Percentiles rank a stretch among this genome's conserved stretches.
Conservation (phyloP, 2,329 filamentous ascomycete genomes). For the Xylariaceae sp. region DNA sequence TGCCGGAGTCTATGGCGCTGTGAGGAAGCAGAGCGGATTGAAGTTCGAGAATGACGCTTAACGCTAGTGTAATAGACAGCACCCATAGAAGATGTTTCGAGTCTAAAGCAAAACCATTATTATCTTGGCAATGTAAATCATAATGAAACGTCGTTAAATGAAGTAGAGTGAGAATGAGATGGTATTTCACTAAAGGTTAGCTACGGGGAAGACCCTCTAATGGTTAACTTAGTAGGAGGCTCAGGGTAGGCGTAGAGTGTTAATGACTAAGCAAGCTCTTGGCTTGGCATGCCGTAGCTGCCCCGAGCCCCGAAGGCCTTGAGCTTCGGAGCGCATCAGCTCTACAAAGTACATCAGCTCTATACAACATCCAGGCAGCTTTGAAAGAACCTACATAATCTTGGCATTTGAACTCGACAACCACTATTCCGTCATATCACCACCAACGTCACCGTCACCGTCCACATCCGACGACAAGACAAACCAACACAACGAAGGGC, state of each 20-base stretch:
- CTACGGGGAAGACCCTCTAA: too few relatives aligned
- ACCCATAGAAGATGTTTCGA: too few relatives aligned
- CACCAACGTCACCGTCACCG: not conserved
- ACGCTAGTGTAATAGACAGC: too few relatives aligned
- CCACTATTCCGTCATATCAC: conserved; percentile 2
- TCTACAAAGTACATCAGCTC: not conserved
- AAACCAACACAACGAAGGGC: not conserved
- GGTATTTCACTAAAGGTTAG: too few relatives aligned
- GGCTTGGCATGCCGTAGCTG: conserved; percentile 9
- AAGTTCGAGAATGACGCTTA: conserved; percentile 69
- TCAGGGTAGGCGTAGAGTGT: not conserved
- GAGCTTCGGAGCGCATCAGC: not conserved
- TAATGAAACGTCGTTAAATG: too few relatives aligned
- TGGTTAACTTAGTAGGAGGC: not conserved
- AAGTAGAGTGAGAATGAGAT: too few relatives aligned
- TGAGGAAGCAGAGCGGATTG: conserved; percentile 75
- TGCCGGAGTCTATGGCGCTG: conserved; percentile 81
- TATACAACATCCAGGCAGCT: conserved; percentile 16
- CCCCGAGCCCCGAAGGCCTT: too few relatives aligned
- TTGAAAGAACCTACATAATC: conserved; percentile 11
- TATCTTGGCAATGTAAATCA: too few relatives aligned
- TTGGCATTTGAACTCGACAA: conserved; percentile 22
- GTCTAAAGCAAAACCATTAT: too few relatives aligned
- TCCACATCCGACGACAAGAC: conserved; percentile 1
- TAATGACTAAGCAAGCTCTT: conserved; percentile 7